Base-by-base conservation (phyloP, 2,329 filamentous ascomycete genomes). In the Celoporthe dispersa region DNA sequence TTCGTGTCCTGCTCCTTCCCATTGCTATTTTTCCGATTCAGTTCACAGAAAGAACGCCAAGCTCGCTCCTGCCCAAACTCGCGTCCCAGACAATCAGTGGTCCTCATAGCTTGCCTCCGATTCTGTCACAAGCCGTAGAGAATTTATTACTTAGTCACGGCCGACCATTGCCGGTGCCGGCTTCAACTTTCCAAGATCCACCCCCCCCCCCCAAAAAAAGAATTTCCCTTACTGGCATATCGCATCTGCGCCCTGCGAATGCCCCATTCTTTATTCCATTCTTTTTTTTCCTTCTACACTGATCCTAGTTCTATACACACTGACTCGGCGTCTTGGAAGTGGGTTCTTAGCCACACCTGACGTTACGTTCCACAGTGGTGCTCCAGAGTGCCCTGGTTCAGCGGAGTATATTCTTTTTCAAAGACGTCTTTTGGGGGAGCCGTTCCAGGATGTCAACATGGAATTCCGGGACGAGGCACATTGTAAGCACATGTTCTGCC, bases 381-480 rank as follows among this genome's bases (percentile, higher is more conserved):
- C 31, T 60, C 31, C 31, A 33, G 31, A 35, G 31, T 37, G 19
- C 33, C 59, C 59, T 37, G 33, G n/a, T 12, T 5, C 33, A 25
- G 59, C 19, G 44, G 39, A 44, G 12, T 63, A 35, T 48, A 64
- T 64, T 31, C 39, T 51, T 53, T 31, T 25, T 39, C 28, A 41
- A 51, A 57, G n/a, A 25, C 60, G 31, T 44, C 51, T 48, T 44
- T 19, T 25, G 64, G 68, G 62, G 22, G 12, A 14, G 33, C 35
- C 22, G 37, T 55, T 61, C 55, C 64, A 70, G 68, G 57, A 70
- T 70, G 68, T 61, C 37, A 70, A 63, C 28, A 72, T 72, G 68
- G 70, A 72, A 37, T 44, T 59, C 37, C 44, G 70, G 57, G 65
- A 19, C 70, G 68, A 68, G 70, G 68, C 68, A 65, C 66, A 70